A percentile compares a stretch with the other conserved stretches of the same genome.
These are phyloP conservation scores for Populus ilicifolia DNA, from an alignment of 345 rosid species.

Conservation along the genomic window DNA sequence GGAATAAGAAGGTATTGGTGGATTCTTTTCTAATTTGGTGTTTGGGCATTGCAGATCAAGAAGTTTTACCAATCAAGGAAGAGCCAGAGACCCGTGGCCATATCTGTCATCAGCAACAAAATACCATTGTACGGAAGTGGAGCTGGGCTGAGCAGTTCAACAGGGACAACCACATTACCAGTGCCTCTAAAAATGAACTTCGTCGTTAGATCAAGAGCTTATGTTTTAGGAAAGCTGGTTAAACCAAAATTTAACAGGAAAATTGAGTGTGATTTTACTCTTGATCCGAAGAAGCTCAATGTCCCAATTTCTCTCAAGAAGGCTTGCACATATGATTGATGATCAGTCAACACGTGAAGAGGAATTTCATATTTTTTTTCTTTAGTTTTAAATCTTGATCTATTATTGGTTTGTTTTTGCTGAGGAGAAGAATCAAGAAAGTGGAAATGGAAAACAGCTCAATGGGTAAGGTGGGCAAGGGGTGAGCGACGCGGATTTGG, in stretches of 20 bases:
- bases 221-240: constrained; percentile 85
- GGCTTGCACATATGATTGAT: constrained; percentile 59
- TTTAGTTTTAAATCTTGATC: background rate
- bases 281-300: constrained; percentile 60
- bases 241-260: constrained; percentile 70
- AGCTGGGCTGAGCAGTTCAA: constrained; percentile 57
- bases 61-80: constrained; percentile 80
- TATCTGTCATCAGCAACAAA: constrained; percentile 55
- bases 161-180: constrained; percentile 48
- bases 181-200: constrained; percentile 59
- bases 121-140: constrained; percentile 90
- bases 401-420: background rate
- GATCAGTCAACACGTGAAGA: background rate
- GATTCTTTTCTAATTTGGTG: background rate
- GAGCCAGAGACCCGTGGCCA: constrained; percentile 54
- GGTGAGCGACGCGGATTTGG: constrained; percentile 1
- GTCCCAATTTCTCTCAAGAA: constrained; percentile 59
- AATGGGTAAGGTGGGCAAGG: constrained; percentile 37
- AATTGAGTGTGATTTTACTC: constrained; percentile 57
- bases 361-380: background rate
- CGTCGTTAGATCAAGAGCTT: constrained; percentile 64
- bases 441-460: constrained; percentile 42
- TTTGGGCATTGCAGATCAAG: constrained; percentile 49
- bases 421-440: background rate
- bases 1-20: background rate